These are phyloP conservation scores for Suillus sp. DNA, from an alignment of 768 basidiomycete genomes.

Conservation along the genomic window DNA sequence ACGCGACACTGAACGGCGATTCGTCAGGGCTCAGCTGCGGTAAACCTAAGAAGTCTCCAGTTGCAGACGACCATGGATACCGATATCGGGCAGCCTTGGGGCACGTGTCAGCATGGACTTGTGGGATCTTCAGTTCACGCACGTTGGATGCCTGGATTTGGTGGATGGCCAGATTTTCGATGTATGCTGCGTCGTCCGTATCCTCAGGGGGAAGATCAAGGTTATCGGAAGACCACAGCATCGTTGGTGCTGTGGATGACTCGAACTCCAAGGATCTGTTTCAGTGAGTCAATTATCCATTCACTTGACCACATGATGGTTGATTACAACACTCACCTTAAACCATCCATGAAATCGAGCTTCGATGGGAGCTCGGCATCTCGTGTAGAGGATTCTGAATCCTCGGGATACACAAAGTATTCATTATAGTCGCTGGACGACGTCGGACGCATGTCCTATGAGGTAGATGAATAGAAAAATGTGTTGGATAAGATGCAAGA, in stretches of 20 bases:
- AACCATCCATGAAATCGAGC: constrained; percentile 9
- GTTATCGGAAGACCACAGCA: constrained; percentile 1
- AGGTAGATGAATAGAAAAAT: background rate
- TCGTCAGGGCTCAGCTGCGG: constrained; percentile 28
- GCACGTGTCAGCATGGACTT: background rate
- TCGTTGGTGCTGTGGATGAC: background rate
- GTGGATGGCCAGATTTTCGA: background rate
- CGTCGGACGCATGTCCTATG: background rate
- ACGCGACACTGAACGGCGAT: constrained; percentile 26
- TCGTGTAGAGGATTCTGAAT: background rate
- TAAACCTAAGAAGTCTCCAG: constrained; percentile 4
- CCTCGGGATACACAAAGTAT: constrained; percentile 1
- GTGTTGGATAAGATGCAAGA: constrained; percentile 4
- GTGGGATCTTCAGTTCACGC: background rate
- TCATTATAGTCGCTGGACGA: constrained; percentile 5
- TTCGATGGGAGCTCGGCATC: constrained; percentile 2
- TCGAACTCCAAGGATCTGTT: constrained; percentile 4
- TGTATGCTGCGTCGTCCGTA: constrained; percentile 2
- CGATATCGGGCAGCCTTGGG: background rate
- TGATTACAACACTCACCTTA: background rate
- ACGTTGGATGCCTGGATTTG: background rate
- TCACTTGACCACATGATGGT: background rate
- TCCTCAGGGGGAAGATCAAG: background rate
- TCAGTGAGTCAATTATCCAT: background rate
- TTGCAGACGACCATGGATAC: background rate